Evolutionary conservation across 2,329 filamentous ascomycete species (phyloP), one percentile per base, ranked within the genome.

Genomic region (Aureobasidium zeae): DNA sequence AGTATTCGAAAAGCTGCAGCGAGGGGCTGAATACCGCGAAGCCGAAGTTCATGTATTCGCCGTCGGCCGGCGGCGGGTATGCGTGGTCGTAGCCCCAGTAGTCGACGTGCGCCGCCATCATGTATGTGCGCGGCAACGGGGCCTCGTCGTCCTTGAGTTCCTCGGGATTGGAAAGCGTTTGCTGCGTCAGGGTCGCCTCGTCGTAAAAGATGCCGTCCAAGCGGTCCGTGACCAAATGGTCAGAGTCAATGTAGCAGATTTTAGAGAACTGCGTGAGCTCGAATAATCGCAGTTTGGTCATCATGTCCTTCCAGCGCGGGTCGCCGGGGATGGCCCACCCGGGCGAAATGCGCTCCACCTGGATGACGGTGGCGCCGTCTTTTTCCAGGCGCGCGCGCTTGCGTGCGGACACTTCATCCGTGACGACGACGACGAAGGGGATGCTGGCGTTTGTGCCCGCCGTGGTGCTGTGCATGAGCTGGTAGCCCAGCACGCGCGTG

Each of bases 1-100:
- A 65, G 48, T 66, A 63, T 8, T 57, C 53, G 48, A 63, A 64
- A 4, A 65, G 42, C 22, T 49, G 45, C 7, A 51, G 44, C 2
- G 51, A 54, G 0, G 63, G 63, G 10, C 55, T 52, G 45, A 64
- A 57, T 42, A 65, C 55, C 49, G 63, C 62, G 55, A 66, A 63
- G 2, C 62, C 62, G 37, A 54, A 55, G 48, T 63, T 63, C 15
- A 63, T 50, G 41, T 63, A 59, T 32, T 41, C 42, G 19, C 13
- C 17, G 30, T 53, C 44, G 25, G 38, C 48, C 5, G 52, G 49
- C 2, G 59, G 59, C 11, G 59, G 61, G 34, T 53, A 60, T 0
- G 52, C 19, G 26, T 47, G 45, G 16, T 47, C 37, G 20, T 43
- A 47, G 20, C 45, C 45, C 45, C 45, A 47, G 38, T 51, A 54